Evolutionary conservation across 1,284 basidiomycete species (phyloP).

Genomic region (Naganishia liquefaciens): DNA sequence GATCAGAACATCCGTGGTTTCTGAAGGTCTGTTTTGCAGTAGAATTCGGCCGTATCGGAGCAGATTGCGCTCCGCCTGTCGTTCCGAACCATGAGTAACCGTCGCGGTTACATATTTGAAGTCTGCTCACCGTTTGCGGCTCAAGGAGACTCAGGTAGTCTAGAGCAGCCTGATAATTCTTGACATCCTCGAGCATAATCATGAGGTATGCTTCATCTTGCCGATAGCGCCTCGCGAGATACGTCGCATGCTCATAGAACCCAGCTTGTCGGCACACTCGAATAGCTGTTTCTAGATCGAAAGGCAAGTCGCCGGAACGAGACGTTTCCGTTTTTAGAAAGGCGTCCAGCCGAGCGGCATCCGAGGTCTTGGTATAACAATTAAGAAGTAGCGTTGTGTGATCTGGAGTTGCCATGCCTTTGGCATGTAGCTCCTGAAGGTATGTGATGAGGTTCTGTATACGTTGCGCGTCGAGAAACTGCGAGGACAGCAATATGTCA

Average conservation of each 20-base stretch:
- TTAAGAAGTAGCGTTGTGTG: conserved; percentile 94
- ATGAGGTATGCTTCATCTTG: conserved; percentile 89
- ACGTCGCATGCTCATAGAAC: conserved; percentile 92
- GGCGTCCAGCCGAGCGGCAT: conserved; percentile 79
- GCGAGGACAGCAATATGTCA: neutral
- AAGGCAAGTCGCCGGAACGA: conserved; percentile 69
- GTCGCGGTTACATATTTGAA: neutral
- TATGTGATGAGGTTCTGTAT: conserved; percentile 94
- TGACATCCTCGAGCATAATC: conserved; percentile 91
- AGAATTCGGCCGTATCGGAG: conserved; percentile 81
- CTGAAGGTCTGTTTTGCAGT: conserved; percentile 75
- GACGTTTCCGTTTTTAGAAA: conserved; percentile 85
- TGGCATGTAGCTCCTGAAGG: conserved; percentile 88
- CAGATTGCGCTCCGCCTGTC: conserved; percentile 75
- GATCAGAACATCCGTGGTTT: conserved; percentile 86
- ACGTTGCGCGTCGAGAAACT: conserved; percentile 95
- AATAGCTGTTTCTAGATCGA: conserved; percentile 96
- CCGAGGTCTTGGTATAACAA: conserved; percentile 95
- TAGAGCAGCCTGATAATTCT: conserved; percentile 78
- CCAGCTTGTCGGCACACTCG: conserved; percentile 94
- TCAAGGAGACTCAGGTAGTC: conserved; percentile 76
- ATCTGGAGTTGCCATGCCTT: conserved; percentile 88
- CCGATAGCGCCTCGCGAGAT: conserved; percentile 87
- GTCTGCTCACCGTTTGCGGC: conserved; percentile 66
- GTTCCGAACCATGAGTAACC: neutral